Evolutionary conservation across 805 yeast species (phyloP), one percentile per base, ranked within the genome.

Genomic region (Yamadazyma nakazawae): DNA sequence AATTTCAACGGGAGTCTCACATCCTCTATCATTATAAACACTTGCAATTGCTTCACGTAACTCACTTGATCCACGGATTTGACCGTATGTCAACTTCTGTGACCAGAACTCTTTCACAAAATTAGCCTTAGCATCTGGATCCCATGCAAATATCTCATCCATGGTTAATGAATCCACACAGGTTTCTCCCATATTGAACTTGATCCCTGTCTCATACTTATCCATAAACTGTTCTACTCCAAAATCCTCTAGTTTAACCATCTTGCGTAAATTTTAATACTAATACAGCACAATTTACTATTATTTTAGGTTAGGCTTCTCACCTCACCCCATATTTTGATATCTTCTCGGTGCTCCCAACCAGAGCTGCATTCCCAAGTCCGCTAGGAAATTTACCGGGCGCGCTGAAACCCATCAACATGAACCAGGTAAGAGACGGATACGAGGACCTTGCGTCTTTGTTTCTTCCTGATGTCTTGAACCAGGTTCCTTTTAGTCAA

Each of bases 221-320:
- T 78, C 80, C 81, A 79, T 77, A 60, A 72, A 79, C 54, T 74
- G 75, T 58, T 79, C 82, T n/a, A 79, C 76, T 13, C 60, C 69
- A 57, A 79, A 79, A 31, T 64, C 67, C 42, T 65, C 74, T 56
- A 74, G 79, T 25, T 56, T n/a, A 17, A 49, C 43, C 43, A 34
- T 46, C 14, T 30, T 21, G 7, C 4, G 7, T 4, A 21, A 21
- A 21, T 21, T 7, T 7, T 7, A 5, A 21, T 21, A 4, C 7
- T 7, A 21, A 21, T 21, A 21, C 24, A 21, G 7, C 7, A 5
- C 24, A 21, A 4, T 21, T 7, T 5, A 7, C 4, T 7, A 21
- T 5, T 21, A 7, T 7, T 21, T 21, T 21, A 7, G 7, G 24
- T 21, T 21, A 21, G 6, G 24, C 4, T 21, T 21, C 24, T 21